Conservation (phyloP, 2,329 filamentous ascomycete species). For the Trichoderma pleuroti region DNA sequence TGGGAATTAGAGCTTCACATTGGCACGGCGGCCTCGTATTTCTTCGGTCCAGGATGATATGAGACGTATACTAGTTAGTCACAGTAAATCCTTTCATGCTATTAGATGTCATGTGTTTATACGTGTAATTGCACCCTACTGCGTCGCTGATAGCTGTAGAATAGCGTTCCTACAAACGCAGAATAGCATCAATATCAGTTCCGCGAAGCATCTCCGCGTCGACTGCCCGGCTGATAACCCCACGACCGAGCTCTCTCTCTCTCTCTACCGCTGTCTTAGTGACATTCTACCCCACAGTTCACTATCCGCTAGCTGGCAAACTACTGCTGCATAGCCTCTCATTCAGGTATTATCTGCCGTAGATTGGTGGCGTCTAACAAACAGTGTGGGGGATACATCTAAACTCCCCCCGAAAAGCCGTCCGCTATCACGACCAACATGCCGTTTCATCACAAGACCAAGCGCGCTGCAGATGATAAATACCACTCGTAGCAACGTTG, state of each 20-base stretch:
- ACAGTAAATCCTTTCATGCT: background rate
- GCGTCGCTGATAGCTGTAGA: background rate
- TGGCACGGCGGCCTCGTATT: background rate
- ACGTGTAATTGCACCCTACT: background rate
- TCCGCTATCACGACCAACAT: background rate
- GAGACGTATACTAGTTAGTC: background rate
- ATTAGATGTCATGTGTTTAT: background rate
- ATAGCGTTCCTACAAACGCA: background rate
- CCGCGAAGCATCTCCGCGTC: background rate
- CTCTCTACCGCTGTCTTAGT: background rate
- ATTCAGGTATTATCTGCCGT: background rate
- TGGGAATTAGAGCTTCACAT: background rate
- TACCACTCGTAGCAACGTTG: background rate
- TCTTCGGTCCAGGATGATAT: background rate
- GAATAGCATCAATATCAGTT: background rate
- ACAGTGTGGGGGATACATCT: slow-evolving; percentile 7
- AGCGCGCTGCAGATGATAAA: background rate
- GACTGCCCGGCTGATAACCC: background rate
- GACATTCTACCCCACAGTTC: slow-evolving; percentile 3
- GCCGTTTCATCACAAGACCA: background rate
- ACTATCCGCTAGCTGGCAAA: background rate
- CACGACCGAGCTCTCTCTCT: background rate
- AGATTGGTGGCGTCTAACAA: background rate
- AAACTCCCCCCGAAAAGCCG: slow-evolving; percentile 12
- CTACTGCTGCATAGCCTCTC: background rate